Evolutionary conservation across 2,329 filamentous ascomycete species (phyloP).

Genomic region (Paecilomyces formosus): DNA sequence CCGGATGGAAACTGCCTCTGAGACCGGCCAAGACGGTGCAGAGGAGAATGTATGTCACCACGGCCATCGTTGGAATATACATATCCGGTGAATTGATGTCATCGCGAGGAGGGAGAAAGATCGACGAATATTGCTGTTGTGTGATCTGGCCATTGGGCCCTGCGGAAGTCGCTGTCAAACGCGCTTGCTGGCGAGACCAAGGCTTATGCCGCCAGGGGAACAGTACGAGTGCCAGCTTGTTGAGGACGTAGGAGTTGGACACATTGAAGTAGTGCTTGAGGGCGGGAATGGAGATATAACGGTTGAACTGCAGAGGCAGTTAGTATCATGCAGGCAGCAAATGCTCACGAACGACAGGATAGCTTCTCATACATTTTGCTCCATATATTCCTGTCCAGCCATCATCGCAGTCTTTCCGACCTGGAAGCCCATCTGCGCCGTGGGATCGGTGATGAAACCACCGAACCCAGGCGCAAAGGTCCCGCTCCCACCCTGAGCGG

Average conservation of each 20-base stretch:
- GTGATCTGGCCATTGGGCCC: conserved; percentile 55
- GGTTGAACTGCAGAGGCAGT: conserved; percentile 52
- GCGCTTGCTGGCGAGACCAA: conserved; percentile 83
- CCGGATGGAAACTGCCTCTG: conserved; percentile 85
- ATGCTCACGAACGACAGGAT: neutral
- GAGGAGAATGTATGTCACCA: conserved; percentile 94
- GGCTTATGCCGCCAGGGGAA: conserved; percentile 98
- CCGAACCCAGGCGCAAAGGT: conserved; percentile 59
- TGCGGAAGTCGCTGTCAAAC: conserved; percentile 33
- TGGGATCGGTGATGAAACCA: conserved; percentile 91
- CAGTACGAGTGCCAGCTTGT: conserved; percentile 86
- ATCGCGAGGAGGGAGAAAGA: conserved; percentile 83
- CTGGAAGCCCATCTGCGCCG: conserved; percentile 89
- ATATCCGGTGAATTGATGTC: conserved; percentile 98
- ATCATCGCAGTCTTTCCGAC: conserved; percentile 87
- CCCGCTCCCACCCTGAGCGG: conserved; percentile 32
- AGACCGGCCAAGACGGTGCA: conserved; percentile 86
- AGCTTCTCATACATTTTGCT: conserved; percentile 71
- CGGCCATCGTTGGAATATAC: conserved; percentile 98
- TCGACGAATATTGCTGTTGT: conserved; percentile 44
- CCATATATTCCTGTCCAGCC: conserved; percentile 87
- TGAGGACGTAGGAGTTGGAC: conserved; percentile 91
- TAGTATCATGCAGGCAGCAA: neutral
- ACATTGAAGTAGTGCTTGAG: conserved; percentile 99
- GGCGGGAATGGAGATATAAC: conserved; percentile 84